Percentiles rank a stretch among this genome's conserved stretches.
phyloP scores from a whole-genome alignment of 257 asterid species.

The Eucommia ulmoides region DNA sequence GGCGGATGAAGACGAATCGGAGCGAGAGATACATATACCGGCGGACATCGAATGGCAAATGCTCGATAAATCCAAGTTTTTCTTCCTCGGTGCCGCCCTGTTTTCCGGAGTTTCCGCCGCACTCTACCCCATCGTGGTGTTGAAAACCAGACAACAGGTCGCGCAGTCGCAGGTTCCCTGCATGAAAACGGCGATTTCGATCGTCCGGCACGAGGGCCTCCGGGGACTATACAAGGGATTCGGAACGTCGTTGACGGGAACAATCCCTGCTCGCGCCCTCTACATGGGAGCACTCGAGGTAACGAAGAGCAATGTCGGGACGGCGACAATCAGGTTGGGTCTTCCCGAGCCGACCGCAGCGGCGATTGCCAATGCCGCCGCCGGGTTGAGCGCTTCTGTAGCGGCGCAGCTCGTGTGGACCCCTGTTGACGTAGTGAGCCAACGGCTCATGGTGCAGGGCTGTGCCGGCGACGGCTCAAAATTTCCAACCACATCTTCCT shows the following conservation, averaged over 20 bases:
- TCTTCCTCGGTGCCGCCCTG: constrained; percentile 65
- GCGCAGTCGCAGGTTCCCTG: constrained; percentile 41
- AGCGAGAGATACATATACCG: constrained; percentile 38
- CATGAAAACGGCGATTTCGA: constrained; percentile 33
- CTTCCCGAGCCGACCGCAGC: constrained; percentile 43
- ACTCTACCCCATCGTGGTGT: constrained; percentile 54
- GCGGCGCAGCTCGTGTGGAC: constrained; percentile 75
- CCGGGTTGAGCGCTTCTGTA: constrained; percentile 63
- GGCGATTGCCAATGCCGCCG: constrained; percentile 56
- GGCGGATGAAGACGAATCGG: constrained; percentile 43
- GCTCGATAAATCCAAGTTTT: constrained; percentile 69
- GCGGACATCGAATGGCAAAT: constrained; percentile 66
- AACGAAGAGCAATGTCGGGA: constrained; percentile 60
- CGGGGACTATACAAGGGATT: constrained; percentile 68
- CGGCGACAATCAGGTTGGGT: constrained; percentile 36
- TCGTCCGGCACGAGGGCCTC: constrained; percentile 41
- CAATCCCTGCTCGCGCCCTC: constrained; percentile 72
- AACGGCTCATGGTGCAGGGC: constrained; percentile 65
- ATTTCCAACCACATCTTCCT: constrained; percentile 14
- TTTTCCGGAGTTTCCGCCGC: constrained; percentile 64
- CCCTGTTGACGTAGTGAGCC: constrained; percentile 81
- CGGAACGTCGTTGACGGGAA: constrained; percentile 63
- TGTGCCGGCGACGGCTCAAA: constrained; percentile 4
- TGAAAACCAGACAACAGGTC: constrained; percentile 71
- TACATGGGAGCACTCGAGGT: constrained; percentile 69